phyloP scores from a whole-genome alignment of 495 filamentous ascomycete species.

The Penicillium riverlandense region DNA sequence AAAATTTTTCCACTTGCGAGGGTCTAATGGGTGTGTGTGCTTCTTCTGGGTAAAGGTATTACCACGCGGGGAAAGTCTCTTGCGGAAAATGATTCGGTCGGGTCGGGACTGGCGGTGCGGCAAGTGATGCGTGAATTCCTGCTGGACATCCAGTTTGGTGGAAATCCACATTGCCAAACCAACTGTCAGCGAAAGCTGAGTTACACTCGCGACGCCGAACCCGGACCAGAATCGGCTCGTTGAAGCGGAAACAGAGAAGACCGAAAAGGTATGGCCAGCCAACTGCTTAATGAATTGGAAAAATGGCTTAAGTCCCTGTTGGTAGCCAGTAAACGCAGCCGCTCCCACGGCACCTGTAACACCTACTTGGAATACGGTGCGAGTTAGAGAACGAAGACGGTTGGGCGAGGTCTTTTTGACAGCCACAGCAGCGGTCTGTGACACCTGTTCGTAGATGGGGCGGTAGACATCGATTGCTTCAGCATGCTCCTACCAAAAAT shows the following conservation, averaged over 20 bases:
- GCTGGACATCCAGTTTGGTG: slow-evolving; percentile 17
- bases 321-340: slow-evolving; percentile 3
- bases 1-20: too few species aligned
- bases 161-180: slow-evolving; percentile 14
- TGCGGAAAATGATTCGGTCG: slow-evolving; percentile 6
- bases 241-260: neutral
- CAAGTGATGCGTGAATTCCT: slow-evolving; percentile 17
- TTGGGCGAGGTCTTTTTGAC: slow-evolving; percentile 1
- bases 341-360: slow-evolving; percentile 5
- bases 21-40: too few species aligned
- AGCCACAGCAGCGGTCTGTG: slow-evolving; percentile 10
- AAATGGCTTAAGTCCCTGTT: slow-evolving; percentile 1
- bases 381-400: too few species aligned
- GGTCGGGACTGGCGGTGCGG: slow-evolving; percentile 8
- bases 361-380: neutral
- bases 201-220: slow-evolving; percentile 10
- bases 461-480: slow-evolving; percentile 14
- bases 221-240: slow-evolving; percentile 12
- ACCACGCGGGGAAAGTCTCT: neutral
- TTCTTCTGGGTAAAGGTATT: too few species aligned
- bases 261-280: too few species aligned
- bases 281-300: neutral
- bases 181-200: slow-evolving; percentile 10
- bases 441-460: slow-evolving; percentile 13
- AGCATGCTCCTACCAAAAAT: slow-evolving; percentile 7